These are phyloP conservation scores for Leishmania aethiopica DNA, from an alignment of 208 protist species.

Conservation along the genomic window DNA sequence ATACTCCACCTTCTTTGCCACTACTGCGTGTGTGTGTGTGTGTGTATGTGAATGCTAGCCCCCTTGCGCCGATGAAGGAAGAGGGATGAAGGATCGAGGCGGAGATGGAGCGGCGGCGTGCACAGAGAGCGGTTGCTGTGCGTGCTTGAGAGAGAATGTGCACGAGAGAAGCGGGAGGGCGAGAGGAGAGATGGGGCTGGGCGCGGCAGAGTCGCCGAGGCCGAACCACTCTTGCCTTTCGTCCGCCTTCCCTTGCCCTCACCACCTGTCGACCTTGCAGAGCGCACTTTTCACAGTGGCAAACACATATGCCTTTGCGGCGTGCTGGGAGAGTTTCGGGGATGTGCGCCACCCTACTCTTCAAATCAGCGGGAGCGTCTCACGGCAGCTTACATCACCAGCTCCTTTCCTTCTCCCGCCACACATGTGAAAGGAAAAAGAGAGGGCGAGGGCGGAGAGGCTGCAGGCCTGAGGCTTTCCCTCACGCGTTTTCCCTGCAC, in stretches of 20 bases:
- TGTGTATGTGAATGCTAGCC: neutral
- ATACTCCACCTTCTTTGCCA: constrained; percentile 12
- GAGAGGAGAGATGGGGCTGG: constrained; percentile 4
- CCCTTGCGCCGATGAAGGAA: neutral
- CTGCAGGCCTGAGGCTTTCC: neutral
- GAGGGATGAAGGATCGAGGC: neutral
- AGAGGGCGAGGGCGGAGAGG: neutral
- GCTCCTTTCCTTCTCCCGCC: neutral
- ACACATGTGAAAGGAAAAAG: neutral
- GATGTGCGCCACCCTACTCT: neutral
- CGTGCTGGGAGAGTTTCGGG: neutral
- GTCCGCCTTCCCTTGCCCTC: neutral
- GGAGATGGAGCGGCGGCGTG: neutral
- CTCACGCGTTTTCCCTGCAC: neutral
- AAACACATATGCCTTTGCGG: neutral
- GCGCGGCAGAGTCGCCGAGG: neutral
- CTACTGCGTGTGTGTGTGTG: neutral
- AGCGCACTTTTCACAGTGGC: neutral
- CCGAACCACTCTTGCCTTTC: neutral
- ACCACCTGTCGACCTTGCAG: neutral
- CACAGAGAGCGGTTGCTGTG: neutral
- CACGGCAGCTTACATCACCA: neutral
- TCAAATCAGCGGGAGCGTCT: neutral
- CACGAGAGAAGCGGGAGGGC: neutral
- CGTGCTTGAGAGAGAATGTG: neutral